These are phyloP conservation scores for Eimeria tenella DNA, from an alignment of 169 alveolate genomes.

Conservation along the genomic window DNA sequence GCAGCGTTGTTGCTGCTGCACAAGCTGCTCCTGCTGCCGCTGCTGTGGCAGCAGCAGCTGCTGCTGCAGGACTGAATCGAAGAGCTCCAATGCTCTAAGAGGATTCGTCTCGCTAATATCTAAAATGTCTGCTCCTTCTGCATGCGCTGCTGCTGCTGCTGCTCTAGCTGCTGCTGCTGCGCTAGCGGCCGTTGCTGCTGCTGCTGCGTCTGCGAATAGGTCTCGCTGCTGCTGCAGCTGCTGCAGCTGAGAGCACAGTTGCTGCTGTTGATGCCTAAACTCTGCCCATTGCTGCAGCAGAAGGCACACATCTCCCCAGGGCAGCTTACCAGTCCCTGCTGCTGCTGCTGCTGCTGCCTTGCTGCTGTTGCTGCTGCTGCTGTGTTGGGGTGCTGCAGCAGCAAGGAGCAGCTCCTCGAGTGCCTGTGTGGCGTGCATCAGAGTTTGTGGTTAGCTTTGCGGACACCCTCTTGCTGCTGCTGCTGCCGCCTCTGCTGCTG, in stretches of 20 bases:
- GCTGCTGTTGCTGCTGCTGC: slow-evolving; percentile 5
- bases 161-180: slow-evolving; percentile 14
- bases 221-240: slow-evolving; percentile 2
- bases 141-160: neutral
- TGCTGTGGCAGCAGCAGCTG: neutral
- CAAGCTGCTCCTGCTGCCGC: neutral
- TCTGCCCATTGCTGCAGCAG: slow-evolving; percentile 35
- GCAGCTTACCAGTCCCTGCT: slow-evolving; percentile 13
- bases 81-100: slow-evolving; percentile 1
- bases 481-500: neutral
- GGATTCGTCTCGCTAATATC: slow-evolving; percentile 3
- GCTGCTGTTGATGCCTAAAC: neutral
- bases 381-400: neutral
- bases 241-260: slow-evolving; percentile 14
- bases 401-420: slow-evolving; percentile 30
- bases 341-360: slow-evolving; percentile 48
- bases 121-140: neutral
- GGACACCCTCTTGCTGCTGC: neutral
- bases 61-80: slow-evolving; percentile 11
- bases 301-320: neutral
- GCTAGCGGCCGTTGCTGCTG: neutral
- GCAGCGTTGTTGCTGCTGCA: slow-evolving; percentile 10
- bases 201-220: neutral
- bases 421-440: neutral
- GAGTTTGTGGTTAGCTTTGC: neutral